These are phyloP conservation scores for Geranium rotundifolium DNA, from an alignment of 345 rosid genomes.

Conservation along the genomic window DNA sequence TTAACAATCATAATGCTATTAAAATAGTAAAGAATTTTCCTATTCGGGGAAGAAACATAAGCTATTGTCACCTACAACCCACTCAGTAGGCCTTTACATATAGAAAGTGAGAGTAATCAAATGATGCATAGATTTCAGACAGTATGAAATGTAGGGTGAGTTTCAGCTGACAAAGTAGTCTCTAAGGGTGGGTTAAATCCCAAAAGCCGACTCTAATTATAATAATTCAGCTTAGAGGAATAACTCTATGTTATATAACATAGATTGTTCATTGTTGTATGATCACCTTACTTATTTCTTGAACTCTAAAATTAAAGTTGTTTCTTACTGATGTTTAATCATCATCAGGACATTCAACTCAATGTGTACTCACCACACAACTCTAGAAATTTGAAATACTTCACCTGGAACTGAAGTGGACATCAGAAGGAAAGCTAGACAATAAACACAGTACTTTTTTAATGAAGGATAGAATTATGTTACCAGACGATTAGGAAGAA, in stretches of 20 bases:
- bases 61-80: background rate
- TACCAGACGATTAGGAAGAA: conserved; percentile 78
- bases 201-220: background rate
- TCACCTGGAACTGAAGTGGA: background rate
- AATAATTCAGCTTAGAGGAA: background rate
- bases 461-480: background rate
- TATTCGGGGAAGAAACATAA: background rate
- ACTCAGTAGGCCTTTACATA: background rate
- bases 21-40: background rate
- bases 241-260: background rate
- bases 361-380: background rate
- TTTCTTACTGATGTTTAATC: too few species aligned
- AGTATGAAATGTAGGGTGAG: background rate
- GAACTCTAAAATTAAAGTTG: background rate
- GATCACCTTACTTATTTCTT: background rate
- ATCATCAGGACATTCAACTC: background rate
- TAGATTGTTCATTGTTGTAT: background rate
- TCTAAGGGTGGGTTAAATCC: background rate
- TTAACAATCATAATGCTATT: background rate
- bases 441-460: too few species aligned
- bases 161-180: background rate
- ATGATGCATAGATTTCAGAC: background rate
- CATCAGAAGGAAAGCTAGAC: background rate
- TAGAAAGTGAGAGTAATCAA: background rate
- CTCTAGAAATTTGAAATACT: background rate